Percentiles rank a stretch among this genome's conserved stretches.
These are phyloP conservation scores for Claviceps monticola DNA, from an alignment of 2,329 filamentous ascomycete species.

Conservation along the genomic window DNA sequence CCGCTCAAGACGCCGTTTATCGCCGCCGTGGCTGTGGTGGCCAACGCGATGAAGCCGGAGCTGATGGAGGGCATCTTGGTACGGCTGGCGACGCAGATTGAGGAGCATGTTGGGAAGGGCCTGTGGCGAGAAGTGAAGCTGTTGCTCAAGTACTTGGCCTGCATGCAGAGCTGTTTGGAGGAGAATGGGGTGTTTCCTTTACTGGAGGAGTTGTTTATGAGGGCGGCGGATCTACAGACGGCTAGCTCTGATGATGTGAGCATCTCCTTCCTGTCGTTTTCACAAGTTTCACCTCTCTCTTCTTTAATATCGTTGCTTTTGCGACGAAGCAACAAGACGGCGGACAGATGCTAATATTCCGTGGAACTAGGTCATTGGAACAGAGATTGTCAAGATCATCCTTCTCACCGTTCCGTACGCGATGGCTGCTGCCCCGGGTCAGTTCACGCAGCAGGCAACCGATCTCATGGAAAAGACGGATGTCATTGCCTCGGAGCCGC, in stretches of 20 bases:
- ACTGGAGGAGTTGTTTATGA: conserved; percentile 77
- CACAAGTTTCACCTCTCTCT: background rate
- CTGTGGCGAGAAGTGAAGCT: conserved; percentile 89
- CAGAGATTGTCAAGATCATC: conserved; percentile 94
- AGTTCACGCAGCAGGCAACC: conserved; percentile 58
- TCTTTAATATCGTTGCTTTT: background rate
- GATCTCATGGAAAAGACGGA: conserved; percentile 87
- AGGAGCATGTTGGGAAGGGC: conserved; percentile 55
- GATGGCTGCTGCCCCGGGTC: conserved; percentile 57
- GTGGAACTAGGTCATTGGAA: conserved; percentile 42
- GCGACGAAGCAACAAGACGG: no score
- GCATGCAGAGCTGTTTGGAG: conserved; percentile 65
- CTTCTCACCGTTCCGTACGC: conserved; percentile 87
- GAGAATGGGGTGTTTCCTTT: conserved; percentile 76
- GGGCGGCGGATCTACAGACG: conserved; percentile 87
- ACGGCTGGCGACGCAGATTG: conserved; percentile 45
- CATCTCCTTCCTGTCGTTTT: conserved; percentile 9
- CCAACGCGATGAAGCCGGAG: conserved; percentile 66
- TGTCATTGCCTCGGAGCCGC: conserved; percentile 79
- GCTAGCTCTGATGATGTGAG: conserved; percentile 83
- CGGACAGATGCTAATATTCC: background rate
- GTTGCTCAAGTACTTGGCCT: conserved; percentile 76
- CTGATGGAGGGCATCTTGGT: conserved; percentile 57
- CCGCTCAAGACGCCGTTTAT: conserved; percentile 96
- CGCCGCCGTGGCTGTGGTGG: conserved; percentile 65